Evolutionary conservation across 257 asterid genomes (phyloP).

Genomic region (Ligustrum vulgare): DNA sequence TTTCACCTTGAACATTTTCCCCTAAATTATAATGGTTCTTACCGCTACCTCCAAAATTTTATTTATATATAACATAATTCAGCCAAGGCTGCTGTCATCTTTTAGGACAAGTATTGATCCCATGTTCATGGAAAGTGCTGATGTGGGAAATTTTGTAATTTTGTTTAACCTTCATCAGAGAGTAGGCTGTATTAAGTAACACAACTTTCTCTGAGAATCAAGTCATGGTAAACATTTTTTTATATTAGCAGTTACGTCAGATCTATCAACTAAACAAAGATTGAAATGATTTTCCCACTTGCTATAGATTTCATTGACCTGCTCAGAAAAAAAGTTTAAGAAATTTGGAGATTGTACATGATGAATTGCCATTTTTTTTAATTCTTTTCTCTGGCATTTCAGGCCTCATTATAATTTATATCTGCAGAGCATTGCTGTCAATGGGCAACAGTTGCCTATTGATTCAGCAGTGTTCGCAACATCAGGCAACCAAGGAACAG

Average conservation of each 20-base stretch:
- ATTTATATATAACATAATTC: not conserved
- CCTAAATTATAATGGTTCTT: not conserved
- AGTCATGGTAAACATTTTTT: not conserved
- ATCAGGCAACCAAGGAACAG: conserved; percentile 68
- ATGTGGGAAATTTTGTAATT: not conserved
- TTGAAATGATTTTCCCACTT: conserved; percentile 23
- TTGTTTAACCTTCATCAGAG: not conserved
- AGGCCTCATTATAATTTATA: conserved; percentile 86
- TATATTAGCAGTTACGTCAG: conserved; percentile 9
- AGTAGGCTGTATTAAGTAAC: not conserved
- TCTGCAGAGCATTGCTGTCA: conserved; percentile 76
- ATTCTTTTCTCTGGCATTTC: conserved; percentile 31
- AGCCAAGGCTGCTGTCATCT: not conserved
- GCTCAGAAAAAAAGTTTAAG: conserved; percentile 17
- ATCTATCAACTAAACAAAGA: not conserved
- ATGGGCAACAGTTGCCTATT: conserved; percentile 67
- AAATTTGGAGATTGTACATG: conserved; percentile 3
- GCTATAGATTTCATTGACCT: conserved; percentile 7
- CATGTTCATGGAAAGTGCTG: not conserved
- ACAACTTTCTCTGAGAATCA: conserved; percentile 1
- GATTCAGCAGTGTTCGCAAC: conserved; percentile 75
- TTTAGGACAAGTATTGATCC: not conserved
- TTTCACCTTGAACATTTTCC: not conserved
- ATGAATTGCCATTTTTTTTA: conserved; percentile 10
- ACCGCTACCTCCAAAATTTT: not conserved